Conservation (phyloP, 2,329 filamentous ascomycete species). For the Trichoderma sp. region DNA sequence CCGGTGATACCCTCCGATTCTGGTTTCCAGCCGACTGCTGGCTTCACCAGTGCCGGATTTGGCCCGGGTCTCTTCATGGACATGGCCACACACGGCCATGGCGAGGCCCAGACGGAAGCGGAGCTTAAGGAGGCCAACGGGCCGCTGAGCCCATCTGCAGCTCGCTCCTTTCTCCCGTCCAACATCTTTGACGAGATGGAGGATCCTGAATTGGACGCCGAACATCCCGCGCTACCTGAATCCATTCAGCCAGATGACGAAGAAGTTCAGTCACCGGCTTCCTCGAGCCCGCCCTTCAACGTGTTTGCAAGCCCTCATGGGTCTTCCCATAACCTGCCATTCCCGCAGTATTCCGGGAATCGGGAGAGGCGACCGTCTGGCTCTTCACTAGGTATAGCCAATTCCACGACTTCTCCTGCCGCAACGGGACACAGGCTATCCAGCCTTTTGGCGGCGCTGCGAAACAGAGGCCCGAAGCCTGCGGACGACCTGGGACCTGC, state of each 20-base stretch:
- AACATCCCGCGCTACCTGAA: constrained; percentile 40
- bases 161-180: constrained; percentile 72
- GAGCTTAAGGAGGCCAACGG: constrained; percentile 65
- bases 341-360: constrained; percentile 52
- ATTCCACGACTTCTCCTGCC: constrained; percentile 46
- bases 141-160: constrained; percentile 72
- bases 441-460: constrained; percentile 61
- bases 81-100: constrained; percentile 44
- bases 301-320: constrained; percentile 64
- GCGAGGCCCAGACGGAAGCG: constrained; percentile 58
- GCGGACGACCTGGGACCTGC: constrained; percentile 56
- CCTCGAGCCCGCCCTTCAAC: constrained; percentile 59
- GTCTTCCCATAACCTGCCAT: constrained; percentile 61
- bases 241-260: constrained; percentile 39
- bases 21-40: constrained; percentile 53
- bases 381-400: constrained; percentile 38
- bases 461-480: constrained; percentile 64
- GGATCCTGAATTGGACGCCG: constrained; percentile 57
- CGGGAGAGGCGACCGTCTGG: constrained; percentile 48
- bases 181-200: constrained; percentile 64
- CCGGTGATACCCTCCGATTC: constrained; percentile 45
- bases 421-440: constrained; percentile 45
- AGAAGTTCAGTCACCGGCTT: constrained; percentile 63
- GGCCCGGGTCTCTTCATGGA: constrained; percentile 57
- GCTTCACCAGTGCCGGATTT: constrained; percentile 58